phyloP scores from a whole-genome alignment of 106 monocot species.

The Dioscorea dumetorum region DNA sequence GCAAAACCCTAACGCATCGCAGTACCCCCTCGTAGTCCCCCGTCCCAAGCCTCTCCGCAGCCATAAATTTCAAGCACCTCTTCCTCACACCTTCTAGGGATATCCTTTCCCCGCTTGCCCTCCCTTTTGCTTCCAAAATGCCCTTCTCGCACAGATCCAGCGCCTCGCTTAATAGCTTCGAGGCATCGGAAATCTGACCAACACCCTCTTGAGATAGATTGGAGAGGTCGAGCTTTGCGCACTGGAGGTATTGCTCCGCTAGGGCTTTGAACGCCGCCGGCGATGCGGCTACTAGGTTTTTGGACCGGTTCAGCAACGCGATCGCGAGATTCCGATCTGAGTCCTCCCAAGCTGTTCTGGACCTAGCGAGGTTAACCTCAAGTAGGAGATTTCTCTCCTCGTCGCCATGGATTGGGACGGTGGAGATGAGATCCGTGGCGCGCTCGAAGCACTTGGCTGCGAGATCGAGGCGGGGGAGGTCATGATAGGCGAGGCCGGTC shows the following conservation, averaged over 20 bases:
- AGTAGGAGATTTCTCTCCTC: slow-evolving; percentile 56
- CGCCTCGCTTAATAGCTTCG: slow-evolving; percentile 64
- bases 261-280: slow-evolving; percentile 29
- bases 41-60: slow-evolving; percentile 65
- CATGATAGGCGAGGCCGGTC: slow-evolving; percentile 65
- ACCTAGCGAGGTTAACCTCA: slow-evolving; percentile 67
- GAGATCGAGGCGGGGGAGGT: slow-evolving; percentile 34
- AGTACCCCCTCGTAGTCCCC: slow-evolving; percentile 78
- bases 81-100: slow-evolving; percentile 37
- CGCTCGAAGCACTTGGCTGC: slow-evolving; percentile 73
- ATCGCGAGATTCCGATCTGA: slow-evolving; percentile 58
- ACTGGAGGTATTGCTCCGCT: slow-evolving; percentile 66
- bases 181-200: slow-evolving; percentile 12
- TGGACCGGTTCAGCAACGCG: slow-evolving; percentile 67
- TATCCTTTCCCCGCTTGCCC: slow-evolving; percentile 8
- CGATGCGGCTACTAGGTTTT: slow-evolving; percentile 32
- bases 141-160: slow-evolving; percentile 85
- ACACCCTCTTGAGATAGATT: not conserved
- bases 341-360: slow-evolving; percentile 64
- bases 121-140: slow-evolving; percentile 7
- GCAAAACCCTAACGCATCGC: slow-evolving; percentile 54
- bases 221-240: slow-evolving; percentile 47
- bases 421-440: slow-evolving; percentile 52
- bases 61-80: slow-evolving; percentile 72
- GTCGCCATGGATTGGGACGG: slow-evolving; percentile 18